Evolutionary conservation across 257 asterid genomes (phyloP), one percentile per base, ranked within the genome.

Genomic region (Jaltomata sinuosa): DNA sequence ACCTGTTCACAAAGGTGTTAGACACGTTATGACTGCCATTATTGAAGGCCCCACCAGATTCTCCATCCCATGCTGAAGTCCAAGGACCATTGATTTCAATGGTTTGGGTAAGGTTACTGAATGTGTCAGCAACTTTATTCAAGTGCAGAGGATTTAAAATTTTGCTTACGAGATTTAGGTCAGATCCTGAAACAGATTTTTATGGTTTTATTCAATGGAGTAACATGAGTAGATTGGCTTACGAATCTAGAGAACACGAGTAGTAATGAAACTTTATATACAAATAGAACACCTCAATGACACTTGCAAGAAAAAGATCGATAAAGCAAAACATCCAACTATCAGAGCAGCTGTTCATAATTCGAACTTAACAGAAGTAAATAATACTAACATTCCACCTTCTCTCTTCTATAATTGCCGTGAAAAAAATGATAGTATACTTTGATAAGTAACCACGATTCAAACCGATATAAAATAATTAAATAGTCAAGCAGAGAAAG

Each of bases 21-120:
- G 99, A 94, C 81, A 93, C 91, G 45, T 85, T 90, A 83, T 54
- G 84, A 64, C 93, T 95, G 45, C 99, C 98, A 49, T 80, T 96
- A 88, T 93, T 94, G 88, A 19, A 93, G 74, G 96, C 94, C 36
- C 98, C 99, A 65, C 99, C 99, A 4, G 99, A 91, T 84, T 96
- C 99, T 27, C 98, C 93, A 67, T 94, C 96, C 99, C 99, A 96
- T 4, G 96, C 92, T 76, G 90, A 89, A 80, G 97, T 86, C 98
- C 98, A 96, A 47, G 98, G 93, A 50, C 97, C 97, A 53, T 84
- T 84, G 22, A 42, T 86, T 87, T 87, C 84, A 87, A 93, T 90
- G 85, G 93, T 91, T 68, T 87, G 85, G 40, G 80, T 80, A 84
- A 96, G 89, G 88, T 88, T 87, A 57, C 89, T 80, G 85, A 93